Base-by-base conservation (phyloP, 345 rosid genomes). In the Salix exigua region DNA sequence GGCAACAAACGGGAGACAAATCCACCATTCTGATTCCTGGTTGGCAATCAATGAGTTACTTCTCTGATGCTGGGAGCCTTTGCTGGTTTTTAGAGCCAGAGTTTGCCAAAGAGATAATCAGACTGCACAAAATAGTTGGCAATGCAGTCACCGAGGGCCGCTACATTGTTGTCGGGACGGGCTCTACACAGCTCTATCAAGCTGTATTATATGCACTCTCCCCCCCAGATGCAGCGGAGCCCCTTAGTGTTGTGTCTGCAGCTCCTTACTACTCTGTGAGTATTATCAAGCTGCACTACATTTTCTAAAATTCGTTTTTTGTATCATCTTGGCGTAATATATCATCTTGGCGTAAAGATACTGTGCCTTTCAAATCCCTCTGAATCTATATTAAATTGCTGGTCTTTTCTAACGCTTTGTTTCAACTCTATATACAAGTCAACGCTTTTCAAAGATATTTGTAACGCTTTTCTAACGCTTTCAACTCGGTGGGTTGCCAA, bases 71-170 rank as follows among this genome's bases (percentile, higher is more conserved):
- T 25, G 75, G 76, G 28, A 85, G 86, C 71, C 79, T 88, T 5
- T 95, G 99, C 89, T 95, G 98, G 99, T 95, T 93, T 81, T 81
- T 95, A 81, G 97, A 91, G 74, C 93, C 94, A 12, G 89, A 89
- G 50, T 88, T 95, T 74, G 88, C 88, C 2, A 77, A 80, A 50
- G 87, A 95, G 83, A 82, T 95, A 25, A 77, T 84, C 17, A 83
- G 94, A 77, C 82, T 95, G 31, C 99, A 95, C 73, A 77, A 70
- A 26, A 72, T 90, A 28, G 99, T 95, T 10, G 97, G 96, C 7
- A 94, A 95, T 81, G 98, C 98, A 4, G 85, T 88, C 73, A 91
- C 99, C 0, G 78, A 85, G 60, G 89, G 80, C 48, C 88, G 88
- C 7, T 73, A 87, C 78, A 88, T 93, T 62, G 91, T 95, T 30